phyloP scores from a whole-genome alignment of 2,329 filamentous ascomycete genomes.

The Sarocladiaceae sp. region DNA sequence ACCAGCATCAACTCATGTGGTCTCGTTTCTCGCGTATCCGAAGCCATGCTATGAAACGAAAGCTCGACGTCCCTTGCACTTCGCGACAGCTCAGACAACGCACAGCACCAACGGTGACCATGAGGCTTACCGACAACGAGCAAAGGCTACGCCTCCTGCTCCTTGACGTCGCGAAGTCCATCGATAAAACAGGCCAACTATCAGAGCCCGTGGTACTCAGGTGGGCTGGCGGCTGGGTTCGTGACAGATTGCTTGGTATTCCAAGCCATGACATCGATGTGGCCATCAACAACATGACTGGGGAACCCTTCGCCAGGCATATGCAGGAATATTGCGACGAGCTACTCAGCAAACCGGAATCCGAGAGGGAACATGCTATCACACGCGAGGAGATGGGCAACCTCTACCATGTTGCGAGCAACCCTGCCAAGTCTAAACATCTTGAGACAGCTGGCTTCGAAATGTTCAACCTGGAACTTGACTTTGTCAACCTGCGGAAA shows the following conservation, averaged over 20 bases:
- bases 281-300: conserved; percentile 82
- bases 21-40: not conserved
- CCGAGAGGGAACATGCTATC: conserved; percentile 58
- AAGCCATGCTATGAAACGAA: conserved; percentile 29
- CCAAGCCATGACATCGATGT: conserved; percentile 79
- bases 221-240: conserved; percentile 84
- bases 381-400: conserved; percentile 54
- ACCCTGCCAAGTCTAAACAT: conserved; percentile 95
- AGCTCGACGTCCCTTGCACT: conserved; percentile 20
- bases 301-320: conserved; percentile 66
- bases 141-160: conserved; percentile 69
- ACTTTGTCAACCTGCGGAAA: conserved; percentile 90
- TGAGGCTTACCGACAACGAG: conserved; percentile 66
- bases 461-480: conserved; percentile 82
- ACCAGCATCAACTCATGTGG: conserved; percentile 1
- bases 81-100: conserved; percentile 17
- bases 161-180: conserved; percentile 71
- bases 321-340: conserved; percentile 63
- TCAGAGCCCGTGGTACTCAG: conserved; percentile 60
- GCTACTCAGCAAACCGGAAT: conserved; percentile 38
- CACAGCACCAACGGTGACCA: conserved; percentile 15
- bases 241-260: conserved; percentile 73
- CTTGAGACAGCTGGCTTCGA: conserved; percentile 86
- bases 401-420: conserved; percentile 84
- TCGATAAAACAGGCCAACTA: conserved; percentile 40